Conservation (phyloP, 73 alveolate genomes). For the Durusdinium trenchii region DNA sequence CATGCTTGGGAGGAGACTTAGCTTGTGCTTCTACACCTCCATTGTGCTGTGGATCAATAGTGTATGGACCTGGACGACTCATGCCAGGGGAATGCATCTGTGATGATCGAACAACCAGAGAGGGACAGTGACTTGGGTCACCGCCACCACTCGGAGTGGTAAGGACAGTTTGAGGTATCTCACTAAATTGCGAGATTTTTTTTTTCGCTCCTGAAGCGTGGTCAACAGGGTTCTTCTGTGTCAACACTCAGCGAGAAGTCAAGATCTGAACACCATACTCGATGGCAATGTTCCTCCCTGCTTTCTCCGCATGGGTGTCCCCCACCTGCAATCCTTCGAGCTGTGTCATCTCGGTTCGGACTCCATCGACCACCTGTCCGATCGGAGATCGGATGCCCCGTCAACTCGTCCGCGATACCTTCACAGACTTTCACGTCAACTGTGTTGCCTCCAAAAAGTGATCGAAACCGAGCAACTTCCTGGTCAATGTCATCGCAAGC, state of each 20-base stretch:
- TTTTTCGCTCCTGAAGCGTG: background rate
- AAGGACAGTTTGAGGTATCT: too few relatives aligned
- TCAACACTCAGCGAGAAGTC: background rate
- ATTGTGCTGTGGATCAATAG: too few relatives aligned
- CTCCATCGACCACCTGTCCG: background rate
- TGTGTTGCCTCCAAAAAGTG: background rate
- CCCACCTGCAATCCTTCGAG: background rate
- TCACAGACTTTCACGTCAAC: background rate
- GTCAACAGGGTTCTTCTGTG: background rate
- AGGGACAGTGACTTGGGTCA: too few relatives aligned
- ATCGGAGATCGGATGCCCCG: background rate
- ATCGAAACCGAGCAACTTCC: background rate
- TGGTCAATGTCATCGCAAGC: background rate
- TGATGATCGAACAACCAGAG: too few relatives aligned
- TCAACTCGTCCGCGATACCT: background rate
- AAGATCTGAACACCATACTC: background rate
- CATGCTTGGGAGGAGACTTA: too few relatives aligned
- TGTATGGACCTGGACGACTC: too few relatives aligned
- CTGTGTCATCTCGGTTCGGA: background rate
- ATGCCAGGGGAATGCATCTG: too few relatives aligned
- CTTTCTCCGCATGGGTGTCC: background rate
- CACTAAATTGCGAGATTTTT: too few relatives aligned
- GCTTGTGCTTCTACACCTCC: too few relatives aligned
- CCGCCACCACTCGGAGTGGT: too few relatives aligned
- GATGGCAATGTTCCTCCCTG: background rate